phyloP scores from a whole-genome alignment of 805 yeast genomes.

The Yamadazyma akitaensis region DNA sequence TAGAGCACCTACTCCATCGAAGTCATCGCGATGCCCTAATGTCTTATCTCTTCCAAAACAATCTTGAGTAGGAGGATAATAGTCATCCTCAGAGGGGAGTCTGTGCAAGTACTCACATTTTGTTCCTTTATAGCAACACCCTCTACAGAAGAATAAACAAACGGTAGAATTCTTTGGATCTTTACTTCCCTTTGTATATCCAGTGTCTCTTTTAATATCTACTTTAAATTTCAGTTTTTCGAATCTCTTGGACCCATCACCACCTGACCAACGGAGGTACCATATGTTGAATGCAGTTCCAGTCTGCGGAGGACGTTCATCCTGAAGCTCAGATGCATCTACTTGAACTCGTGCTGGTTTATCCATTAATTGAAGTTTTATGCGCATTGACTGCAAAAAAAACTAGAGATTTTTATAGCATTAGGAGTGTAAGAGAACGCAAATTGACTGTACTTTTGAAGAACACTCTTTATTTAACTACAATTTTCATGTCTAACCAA shows the following conservation, averaged over 20 bases:
- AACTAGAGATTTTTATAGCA: too few species aligned
- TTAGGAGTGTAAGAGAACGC: too few species aligned
- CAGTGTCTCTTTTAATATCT: constrained; percentile 60
- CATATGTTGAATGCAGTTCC: constrained; percentile 83
- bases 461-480: too few species aligned
- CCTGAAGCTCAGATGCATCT: constrained; percentile 53
- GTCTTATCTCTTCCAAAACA: constrained; percentile 92
- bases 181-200: constrained; percentile 68
- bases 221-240: constrained; percentile 58
- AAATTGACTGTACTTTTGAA: too few species aligned
- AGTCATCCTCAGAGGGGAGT: constrained; percentile 61
- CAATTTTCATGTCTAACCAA: background rate
- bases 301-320: constrained; percentile 70
- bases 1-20: constrained; percentile 91
- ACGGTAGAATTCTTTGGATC: constrained; percentile 42
- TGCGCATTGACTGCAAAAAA: constrained; percentile 5
- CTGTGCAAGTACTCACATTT: constrained; percentile 78
- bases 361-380: background rate
- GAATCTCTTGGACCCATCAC: constrained; percentile 48
- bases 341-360: constrained; percentile 72
- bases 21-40: constrained; percentile 80
- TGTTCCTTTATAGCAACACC: constrained; percentile 77
- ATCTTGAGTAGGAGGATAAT: constrained; percentile 62
- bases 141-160: constrained; percentile 86
- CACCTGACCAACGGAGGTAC: constrained; percentile 88